Base-by-base conservation (phyloP, 495 filamentous ascomycete genomes). In the Diplogelasinospora grovesii region DNA sequence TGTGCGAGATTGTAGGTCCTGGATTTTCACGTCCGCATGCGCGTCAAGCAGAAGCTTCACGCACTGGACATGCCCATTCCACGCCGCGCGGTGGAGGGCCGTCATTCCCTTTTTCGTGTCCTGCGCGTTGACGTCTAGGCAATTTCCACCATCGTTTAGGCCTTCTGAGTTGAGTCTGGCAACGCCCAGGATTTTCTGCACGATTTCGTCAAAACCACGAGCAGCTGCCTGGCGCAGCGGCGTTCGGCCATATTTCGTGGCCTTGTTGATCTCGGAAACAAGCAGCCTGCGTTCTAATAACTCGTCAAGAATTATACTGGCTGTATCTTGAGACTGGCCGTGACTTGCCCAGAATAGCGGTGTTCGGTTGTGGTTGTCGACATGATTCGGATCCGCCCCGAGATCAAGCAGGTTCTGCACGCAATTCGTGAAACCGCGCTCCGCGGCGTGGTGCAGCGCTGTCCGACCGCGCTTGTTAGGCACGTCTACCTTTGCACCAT, bases 381-480 rank as follows among this genome's bases (percentile, higher is more conserved):
- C 3, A 5, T 21, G 16, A 35, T 73, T 69, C 13, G 20, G 34
- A 9, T 71, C 50, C 4, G 73, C 70, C 3, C 59, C 57, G 46
- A 68, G 60, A 22, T 59, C 46, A 11, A 81, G 38, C 3, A 82
- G 53, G 24, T 74, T 34, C 30, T 60, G 49, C 11, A 78, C 66
- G 13, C 71, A 64, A 30, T 73, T 68, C 3, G 6, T 37, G 10
- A 61, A 51, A 8, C 66, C 68, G 53, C 70, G 61, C n/a, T 60
- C 54, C 4, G 66, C 69, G 1, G 77, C 76, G 34, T 74, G 50
- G 60, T 79, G 75, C 28, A 81, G 52, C 5, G 68, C 60, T 0
- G 69, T 72, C 46, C 75, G 72, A 39, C 65, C 67, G 31, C 70
- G 42, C 22, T 59, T 53, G 46, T 79, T 71, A 2, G 59, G 43